A percentile compares a stretch with the other conserved stretches of the same genome.
Conservation (phyloP, 305 asterid species). For the Solanum hybrid region DNA sequence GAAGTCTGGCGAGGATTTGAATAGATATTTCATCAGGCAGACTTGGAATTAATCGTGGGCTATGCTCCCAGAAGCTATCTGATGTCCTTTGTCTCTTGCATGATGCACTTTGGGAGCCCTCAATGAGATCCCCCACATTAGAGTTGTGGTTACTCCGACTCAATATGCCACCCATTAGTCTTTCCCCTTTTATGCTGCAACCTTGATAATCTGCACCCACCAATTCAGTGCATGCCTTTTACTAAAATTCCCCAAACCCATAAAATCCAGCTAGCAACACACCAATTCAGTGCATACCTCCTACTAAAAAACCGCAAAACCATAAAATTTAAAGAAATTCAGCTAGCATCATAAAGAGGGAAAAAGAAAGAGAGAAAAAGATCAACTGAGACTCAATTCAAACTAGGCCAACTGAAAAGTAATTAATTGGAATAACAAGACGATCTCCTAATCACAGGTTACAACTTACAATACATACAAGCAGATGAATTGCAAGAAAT, state of each 20-base stretch:
- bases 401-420: background rate
- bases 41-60: slow-evolving; percentile 52
- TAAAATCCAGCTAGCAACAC: background rate
- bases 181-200: slow-evolving; percentile 1
- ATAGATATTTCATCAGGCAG: slow-evolving; percentile 77
- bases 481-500: background rate
- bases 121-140: slow-evolving; percentile 27
- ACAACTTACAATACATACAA: background rate
- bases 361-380: background rate
- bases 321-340: background rate
- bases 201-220: background rate
- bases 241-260: background rate
- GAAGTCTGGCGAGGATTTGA: slow-evolving; percentile 72
- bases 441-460: background rate
- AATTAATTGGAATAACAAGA: background rate
- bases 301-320: background rate
- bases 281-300: background rate
- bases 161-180: slow-evolving; percentile 62
- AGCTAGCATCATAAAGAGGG: background rate
- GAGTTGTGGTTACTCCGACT: slow-evolving; percentile 36
- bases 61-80: slow-evolving; percentile 52
- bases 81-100: slow-evolving; percentile 65
- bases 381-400: background rate
- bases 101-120: slow-evolving; percentile 41
- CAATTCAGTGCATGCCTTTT: slow-evolving; percentile 1